Conservation (phyloP, 1,139 yeast genomes). For the Hyphopichia khmerensis region DNA sequence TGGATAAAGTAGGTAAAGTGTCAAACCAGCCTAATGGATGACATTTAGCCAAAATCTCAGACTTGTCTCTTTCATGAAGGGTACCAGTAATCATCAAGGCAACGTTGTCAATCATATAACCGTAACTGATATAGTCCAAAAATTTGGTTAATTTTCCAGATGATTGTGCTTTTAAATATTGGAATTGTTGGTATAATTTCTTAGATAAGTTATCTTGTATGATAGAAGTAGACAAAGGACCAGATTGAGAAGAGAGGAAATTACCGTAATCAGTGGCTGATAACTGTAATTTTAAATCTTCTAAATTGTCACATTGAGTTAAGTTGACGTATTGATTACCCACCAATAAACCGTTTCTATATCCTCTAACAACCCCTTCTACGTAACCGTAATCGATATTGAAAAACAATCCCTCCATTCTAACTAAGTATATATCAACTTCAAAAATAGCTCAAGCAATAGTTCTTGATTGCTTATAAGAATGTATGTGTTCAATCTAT, state of each 20-base stretch:
- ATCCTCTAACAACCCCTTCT: conserved; percentile 94
- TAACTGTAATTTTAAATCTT: conserved; percentile 88
- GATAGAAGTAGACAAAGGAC: conserved; percentile 77
- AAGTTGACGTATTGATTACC: conserved; percentile 82
- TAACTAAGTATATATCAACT: not conserved
- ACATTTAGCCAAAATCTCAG: conserved; percentile 83
- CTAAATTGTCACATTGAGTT: conserved; percentile 94
- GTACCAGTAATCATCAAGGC: conserved; percentile 96
- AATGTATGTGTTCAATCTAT: too few relatives aligned
- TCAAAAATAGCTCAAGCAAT: not conserved
- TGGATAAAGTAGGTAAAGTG: conserved; percentile 90
- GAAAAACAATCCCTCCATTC: conserved; percentile 85
- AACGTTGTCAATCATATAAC: conserved; percentile 98
- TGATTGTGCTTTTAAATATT: conserved; percentile 81
- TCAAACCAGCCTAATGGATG: conserved; percentile 99
- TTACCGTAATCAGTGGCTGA: conserved; percentile 96
- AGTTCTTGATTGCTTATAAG: too few relatives aligned
- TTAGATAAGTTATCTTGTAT: conserved; percentile 78
- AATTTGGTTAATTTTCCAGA: conserved; percentile 77
- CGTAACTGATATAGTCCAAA: conserved; percentile 88
- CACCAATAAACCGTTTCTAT: conserved; percentile 78
- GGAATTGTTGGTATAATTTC: conserved; percentile 79
- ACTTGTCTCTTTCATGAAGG: conserved; percentile 87
- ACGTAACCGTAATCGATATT: conserved; percentile 87
- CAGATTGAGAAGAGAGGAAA: conserved; percentile 77